A percentile compares a stretch with the other conserved stretches of the same genome.
phyloP scores from a whole-genome alignment of 83 land plant species.

The Diphasiastrum complanatum region DNA sequence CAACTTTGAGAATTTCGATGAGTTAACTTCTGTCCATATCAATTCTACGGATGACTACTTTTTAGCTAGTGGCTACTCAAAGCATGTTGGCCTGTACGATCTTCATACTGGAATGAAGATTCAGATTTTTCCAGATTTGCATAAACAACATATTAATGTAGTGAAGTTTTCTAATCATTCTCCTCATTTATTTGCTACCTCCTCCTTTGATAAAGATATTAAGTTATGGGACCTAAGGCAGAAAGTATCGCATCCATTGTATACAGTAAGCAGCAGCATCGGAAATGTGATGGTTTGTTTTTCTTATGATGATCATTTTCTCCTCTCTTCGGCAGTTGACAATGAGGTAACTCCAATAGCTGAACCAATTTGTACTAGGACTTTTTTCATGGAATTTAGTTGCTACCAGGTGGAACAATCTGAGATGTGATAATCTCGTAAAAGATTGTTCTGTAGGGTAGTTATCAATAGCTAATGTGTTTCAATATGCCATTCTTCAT shows the following conservation, averaged over 20 bases:
- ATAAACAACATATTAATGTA: conserved; percentile 77
- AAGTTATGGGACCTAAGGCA: conserved; percentile 87
- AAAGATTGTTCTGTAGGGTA: not conserved
- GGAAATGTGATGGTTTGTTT: conserved; percentile 96
- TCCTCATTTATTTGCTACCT: conserved; percentile 69
- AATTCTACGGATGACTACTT: conserved; percentile 77
- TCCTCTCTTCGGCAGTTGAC: conserved; percentile 83
- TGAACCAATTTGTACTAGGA: not conserved
- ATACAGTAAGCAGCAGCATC: conserved; percentile 53
- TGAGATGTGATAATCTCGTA: conserved; percentile 1
- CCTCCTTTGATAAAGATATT: conserved; percentile 79
- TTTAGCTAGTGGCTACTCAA: conserved; percentile 83
- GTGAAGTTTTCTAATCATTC: conserved; percentile 88
- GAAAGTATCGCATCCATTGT: conserved; percentile 52
- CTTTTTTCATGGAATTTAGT: no score
- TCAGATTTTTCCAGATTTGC: conserved; percentile 63
- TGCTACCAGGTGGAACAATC: no score
- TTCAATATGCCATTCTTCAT: no score
- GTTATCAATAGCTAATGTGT: no score
- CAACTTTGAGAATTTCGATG: conserved; percentile 71
- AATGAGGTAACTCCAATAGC: conserved; percentile 59
- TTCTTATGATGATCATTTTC: conserved; percentile 76
- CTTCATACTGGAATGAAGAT: conserved; percentile 58
- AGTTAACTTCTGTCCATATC: conserved; percentile 83
- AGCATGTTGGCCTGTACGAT: conserved; percentile 74